Evolutionary conservation across 371 early-diverging fungal genomes (phyloP).

Genomic region (Rhizopus stolonifer): DNA sequence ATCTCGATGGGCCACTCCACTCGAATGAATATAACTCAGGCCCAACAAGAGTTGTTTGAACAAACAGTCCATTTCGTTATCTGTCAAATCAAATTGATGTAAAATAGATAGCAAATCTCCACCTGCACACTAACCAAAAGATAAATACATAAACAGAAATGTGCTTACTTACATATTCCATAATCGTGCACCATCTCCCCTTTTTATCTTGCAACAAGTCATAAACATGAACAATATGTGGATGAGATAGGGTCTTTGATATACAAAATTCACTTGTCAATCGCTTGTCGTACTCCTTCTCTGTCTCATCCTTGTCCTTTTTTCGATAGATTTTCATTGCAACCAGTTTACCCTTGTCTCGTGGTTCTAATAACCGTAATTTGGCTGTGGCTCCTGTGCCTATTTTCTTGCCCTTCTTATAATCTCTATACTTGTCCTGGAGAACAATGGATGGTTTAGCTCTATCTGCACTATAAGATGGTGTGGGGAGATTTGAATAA

Average conservation of each 20-base stretch:
- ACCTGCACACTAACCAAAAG: conserved; percentile 45
- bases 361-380: conserved; percentile 19
- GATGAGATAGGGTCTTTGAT: conserved; percentile 57
- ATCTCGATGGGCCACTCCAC: conserved; percentile 89
- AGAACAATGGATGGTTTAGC: conserved; percentile 14
- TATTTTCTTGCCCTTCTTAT: conserved; percentile 22
- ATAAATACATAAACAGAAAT: neutral
- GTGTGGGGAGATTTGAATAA: conserved; percentile 19
- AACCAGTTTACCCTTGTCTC: conserved; percentile 2
- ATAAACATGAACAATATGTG: conserved; percentile 65
- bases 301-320: conserved; percentile 45
- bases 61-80: conserved; percentile 52
- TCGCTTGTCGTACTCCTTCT: conserved; percentile 60
- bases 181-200: conserved; percentile 53
- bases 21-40: conserved; percentile 91
- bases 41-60: conserved; percentile 91
- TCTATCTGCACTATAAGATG: conserved; percentile 12
- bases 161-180: conserved; percentile 55
- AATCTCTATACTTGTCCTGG: conserved; percentile 26
- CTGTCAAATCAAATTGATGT: conserved; percentile 34
- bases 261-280: conserved; percentile 75
- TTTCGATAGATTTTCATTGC: conserved; percentile 58
- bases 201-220: conserved; percentile 62
- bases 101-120: conserved; percentile 61
- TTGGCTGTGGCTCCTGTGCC: conserved; percentile 35